Evolutionary conservation across 2,329 filamentous ascomycete species (phyloP).

Genomic region (Ceratocystis colombiana): DNA sequence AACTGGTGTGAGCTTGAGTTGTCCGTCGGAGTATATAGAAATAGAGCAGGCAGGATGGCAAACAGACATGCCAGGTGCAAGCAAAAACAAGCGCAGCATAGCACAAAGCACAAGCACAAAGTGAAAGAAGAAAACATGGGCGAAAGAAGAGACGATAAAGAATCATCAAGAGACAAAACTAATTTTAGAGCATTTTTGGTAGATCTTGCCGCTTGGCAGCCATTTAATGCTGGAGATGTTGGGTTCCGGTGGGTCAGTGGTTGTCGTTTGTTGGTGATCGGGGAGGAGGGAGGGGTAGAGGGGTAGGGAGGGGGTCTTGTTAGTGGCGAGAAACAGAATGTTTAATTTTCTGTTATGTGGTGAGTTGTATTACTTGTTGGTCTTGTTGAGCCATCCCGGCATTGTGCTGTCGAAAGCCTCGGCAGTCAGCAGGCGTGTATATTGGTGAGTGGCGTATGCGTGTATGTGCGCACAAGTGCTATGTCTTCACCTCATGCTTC

Average conservation of each 20-base stretch:
- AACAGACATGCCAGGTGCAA: too few relatives aligned
- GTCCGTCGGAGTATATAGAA: too few relatives aligned
- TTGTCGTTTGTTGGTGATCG: not conserved
- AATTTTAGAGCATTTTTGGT: not conserved
- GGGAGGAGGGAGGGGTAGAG: not conserved
- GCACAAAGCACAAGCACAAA: not conserved
- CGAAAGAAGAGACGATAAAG: not conserved
- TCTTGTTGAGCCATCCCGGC: too few relatives aligned
- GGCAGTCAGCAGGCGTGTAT: too few relatives aligned
- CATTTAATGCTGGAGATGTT: not conserved
- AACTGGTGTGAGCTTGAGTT: too few relatives aligned
- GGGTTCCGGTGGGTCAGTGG: not conserved
- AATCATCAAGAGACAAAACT: not conserved
- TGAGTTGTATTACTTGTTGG: too few relatives aligned
- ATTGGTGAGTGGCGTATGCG: too few relatives aligned
- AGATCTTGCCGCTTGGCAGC: constrained; percentile 3
- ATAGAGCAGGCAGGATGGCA: too few relatives aligned
- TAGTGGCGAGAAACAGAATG: not conserved
- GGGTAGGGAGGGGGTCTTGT: not conserved
- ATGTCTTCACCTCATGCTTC: too few relatives aligned
- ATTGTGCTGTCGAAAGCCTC: too few relatives aligned
- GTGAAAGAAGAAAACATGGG: too few relatives aligned
- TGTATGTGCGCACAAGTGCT: too few relatives aligned
- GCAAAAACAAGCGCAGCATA: not conserved
- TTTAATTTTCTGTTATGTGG: not conserved